Evolutionary conservation across 495 filamentous ascomycete species (phyloP), one percentile per base, ranked within the genome.

Genomic region (Ascobolus immersus): DNA sequence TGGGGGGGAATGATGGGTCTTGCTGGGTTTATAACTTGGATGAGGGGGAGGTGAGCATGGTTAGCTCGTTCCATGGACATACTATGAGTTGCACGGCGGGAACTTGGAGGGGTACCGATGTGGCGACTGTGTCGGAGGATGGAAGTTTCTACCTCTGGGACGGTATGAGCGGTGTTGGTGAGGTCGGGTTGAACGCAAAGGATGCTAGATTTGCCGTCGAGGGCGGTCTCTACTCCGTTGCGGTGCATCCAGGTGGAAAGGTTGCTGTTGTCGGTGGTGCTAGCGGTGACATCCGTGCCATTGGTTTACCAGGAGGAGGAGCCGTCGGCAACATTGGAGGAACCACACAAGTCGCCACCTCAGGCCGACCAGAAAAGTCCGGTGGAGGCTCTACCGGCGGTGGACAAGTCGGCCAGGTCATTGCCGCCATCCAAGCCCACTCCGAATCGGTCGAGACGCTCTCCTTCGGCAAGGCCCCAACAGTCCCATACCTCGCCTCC

Each of bases 11-110:
- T n/a, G 84, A 99, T 50, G 89, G 89, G 28, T 76, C 68, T 30
- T 78, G 90, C 4, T 99, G 89, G 89, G 73, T 99, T 4, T 86
- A 93, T 55, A 70, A 65, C 5, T 62, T 94, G 46, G 73, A 89
- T 43, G 52, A 63, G 13, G 54, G 57, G 77, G 41, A 33, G 58
- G 1, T 38, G 3, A 60, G 94, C 37, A 68, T 71, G 30, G 81
- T 94, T 49, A 61, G 84, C 14, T 79, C 70, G 26, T 89, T 81
- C 57, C 91, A 86, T 60, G 60, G 84, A 20, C 86, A 94, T 52
- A 89, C 80, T 4, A 73, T 51, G 7, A 57, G 77, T 8, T 86
- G 76, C 48, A 91, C 86, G 2, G 86, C 89, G 3, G 86, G 89
- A 33, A 60, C 76, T 2, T 99, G 86, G 84, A 80, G 90, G 52